Evolutionary conservation across 1,284 basidiomycete species (phyloP).

Genomic region (Fomitopsis betulina): DNA sequence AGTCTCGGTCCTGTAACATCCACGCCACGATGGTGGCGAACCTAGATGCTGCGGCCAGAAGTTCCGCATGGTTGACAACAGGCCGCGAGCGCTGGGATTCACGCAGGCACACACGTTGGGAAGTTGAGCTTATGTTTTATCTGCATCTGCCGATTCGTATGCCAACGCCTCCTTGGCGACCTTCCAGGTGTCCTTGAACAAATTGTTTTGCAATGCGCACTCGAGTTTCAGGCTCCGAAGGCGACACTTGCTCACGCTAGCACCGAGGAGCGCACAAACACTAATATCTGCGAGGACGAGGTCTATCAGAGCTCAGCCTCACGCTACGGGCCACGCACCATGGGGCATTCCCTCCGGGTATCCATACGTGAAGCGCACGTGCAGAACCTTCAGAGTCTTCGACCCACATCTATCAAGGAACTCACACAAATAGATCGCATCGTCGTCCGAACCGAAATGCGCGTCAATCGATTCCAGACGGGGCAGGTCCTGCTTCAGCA

Average conservation of each 20-base stretch:
- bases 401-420: not conserved
- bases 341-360: not conserved
- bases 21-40: too few species aligned
- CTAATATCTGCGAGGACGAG: not conserved
- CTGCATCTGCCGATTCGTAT: not conserved
- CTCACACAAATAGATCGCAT: not conserved
- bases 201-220: not conserved
- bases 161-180: not conserved
- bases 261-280: not conserved
- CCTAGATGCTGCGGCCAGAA: too few species aligned
- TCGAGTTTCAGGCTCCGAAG: not conserved
- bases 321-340: not conserved
- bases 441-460: not conserved
- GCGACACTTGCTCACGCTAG: not conserved
- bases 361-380: not conserved
- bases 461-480: not conserved
- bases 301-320: not conserved
- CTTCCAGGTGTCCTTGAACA: not conserved
- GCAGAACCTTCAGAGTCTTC: not conserved
- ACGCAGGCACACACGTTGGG: not conserved
- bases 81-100: too few species aligned
- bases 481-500: not conserved
- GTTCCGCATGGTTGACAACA: too few species aligned
- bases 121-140: not conserved
- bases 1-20: too few species aligned